These are phyloP conservation scores for Thraustochytrium sp. DNA, from an alignment of 352 stramenopile genomes.

Conservation along the genomic window DNA sequence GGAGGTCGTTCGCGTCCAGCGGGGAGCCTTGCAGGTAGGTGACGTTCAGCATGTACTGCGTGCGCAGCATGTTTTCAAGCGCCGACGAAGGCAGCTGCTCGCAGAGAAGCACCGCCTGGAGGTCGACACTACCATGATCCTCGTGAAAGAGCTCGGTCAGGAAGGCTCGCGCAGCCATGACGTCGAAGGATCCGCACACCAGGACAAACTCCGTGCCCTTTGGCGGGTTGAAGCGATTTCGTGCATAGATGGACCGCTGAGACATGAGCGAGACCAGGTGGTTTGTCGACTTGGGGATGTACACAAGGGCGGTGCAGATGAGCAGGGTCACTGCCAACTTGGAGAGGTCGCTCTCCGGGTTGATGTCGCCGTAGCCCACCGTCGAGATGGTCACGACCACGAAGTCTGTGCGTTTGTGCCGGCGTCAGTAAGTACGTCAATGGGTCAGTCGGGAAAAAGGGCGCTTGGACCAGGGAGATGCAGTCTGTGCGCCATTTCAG, in stretches of 20 bases:
- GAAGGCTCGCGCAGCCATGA: slow-evolving; percentile 1
- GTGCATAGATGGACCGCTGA: neutral
- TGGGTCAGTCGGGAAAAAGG: too few species aligned
- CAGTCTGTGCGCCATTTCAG: too few species aligned
- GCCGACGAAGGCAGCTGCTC: slow-evolving; percentile 1
- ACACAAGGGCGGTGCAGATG: slow-evolving; percentile 12
- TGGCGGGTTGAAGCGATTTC: neutral
- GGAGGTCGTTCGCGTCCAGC: neutral
- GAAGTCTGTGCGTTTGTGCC: slow-evolving; percentile 2
- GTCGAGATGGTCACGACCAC: slow-evolving; percentile 33
- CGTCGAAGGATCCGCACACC: neutral
- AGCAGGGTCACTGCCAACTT: neutral
- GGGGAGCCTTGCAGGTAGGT: slow-evolving; percentile 33
- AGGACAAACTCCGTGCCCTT: neutral
- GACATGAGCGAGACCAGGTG: slow-evolving; percentile 15
- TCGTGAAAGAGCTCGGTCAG: slow-evolving; percentile 34
- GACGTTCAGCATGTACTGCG: neutral
- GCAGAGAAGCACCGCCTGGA: slow-evolving; percentile 4
- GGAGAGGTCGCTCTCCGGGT: neutral
- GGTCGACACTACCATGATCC: slow-evolving; percentile 22
- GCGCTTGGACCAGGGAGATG: too few species aligned
- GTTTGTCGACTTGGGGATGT: slow-evolving; percentile 33
- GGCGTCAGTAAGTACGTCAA: too few species aligned
- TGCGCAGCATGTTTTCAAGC: slow-evolving; percentile 8
- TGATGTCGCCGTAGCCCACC: slow-evolving; percentile 31